Evolutionary conservation across 306 rosid species (phyloP), one percentile per base, ranked within the genome.

Genomic region (Acacia acuminata): DNA sequence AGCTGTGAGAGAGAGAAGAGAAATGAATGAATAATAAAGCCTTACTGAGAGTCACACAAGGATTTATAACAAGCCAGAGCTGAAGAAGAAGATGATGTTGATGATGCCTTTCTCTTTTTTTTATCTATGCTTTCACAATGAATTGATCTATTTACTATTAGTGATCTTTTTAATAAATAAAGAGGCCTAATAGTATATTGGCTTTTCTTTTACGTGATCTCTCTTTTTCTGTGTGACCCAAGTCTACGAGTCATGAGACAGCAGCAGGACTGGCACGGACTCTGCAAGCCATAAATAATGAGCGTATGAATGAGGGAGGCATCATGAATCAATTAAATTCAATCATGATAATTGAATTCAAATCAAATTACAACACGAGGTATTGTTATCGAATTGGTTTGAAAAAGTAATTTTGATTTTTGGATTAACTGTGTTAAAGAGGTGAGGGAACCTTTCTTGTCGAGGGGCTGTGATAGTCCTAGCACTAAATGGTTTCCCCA

Each of bases 121-220:
- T 15, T 5, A 17, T 17, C 10, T 20, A 2, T 5, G 15, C 51
- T 44, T 36, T 38, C 69, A 13, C 61, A 55, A 55, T 20, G 61
- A 19, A 55, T 55, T 55, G 22, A 55, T 68, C 51, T 3, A 45
- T 45, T 76, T 51, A 38, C 5, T 44, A 44, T 8, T 8, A 70
- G 73, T 75, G 43, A 53, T 76, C 75, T 76, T 85, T 85, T 32
- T 79, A 88, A 85, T 85, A 19, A 89, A 85, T 85, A 53, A 53
- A 53, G 92, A 94, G 90, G 88, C 71, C 78, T 75, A 73, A 82
- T 88, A 11, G 32, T 30, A 30, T 30, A 27, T 84, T 53, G 84
- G 92, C 90, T 90, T 89, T 86, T 80, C 73, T 85, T 79, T 73
- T 79, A 58, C 51, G 22, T 19, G 10, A 53, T 50, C 56, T 50